These are phyloP conservation scores for Mortierella sp. DNA, from an alignment of 371 early-diverging fungal genomes.

Conservation along the genomic window DNA sequence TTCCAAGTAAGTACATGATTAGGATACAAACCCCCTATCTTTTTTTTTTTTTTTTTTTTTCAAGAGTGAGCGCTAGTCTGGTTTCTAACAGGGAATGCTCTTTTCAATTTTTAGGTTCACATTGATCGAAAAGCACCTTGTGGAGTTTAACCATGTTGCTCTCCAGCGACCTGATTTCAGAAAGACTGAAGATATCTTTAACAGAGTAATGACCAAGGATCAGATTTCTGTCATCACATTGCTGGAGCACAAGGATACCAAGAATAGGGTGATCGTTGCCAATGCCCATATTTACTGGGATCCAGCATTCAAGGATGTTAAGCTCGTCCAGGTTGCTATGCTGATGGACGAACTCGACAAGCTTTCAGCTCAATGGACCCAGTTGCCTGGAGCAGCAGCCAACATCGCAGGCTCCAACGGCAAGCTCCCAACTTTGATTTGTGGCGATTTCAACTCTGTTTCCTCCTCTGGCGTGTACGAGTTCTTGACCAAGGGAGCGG, in stretches of 20 bases:
- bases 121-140: conserved; percentile 79
- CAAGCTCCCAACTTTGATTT: conserved; percentile 76
- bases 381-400: conserved; percentile 48
- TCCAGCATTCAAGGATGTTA: conserved; percentile 95
- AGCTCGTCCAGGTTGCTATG: conserved; percentile 97
- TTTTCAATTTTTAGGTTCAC: conserved; percentile 65
- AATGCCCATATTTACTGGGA: conserved; percentile 98
- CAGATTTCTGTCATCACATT: conserved; percentile 93
- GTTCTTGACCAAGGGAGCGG: conserved; percentile 75
- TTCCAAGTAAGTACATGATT: conserved; percentile 61
- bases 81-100: background rate
- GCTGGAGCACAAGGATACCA: conserved; percentile 84
- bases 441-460: conserved; percentile 98
- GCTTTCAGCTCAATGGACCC: conserved; percentile 60
- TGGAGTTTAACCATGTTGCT: conserved; percentile 96
- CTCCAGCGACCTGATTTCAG: conserved; percentile 89
- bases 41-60: background rate
- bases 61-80: background rate
- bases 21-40: background rate
- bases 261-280: conserved; percentile 80
- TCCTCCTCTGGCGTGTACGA: conserved; percentile 95
- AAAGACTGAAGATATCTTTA: conserved; percentile 92
- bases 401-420: conserved; percentile 46
- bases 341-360: conserved; percentile 92
- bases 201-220: conserved; percentile 97